These are phyloP conservation scores for Coccomyxa sp. DNA, from an alignment of 139 green algal species.

Conservation along the genomic window DNA sequence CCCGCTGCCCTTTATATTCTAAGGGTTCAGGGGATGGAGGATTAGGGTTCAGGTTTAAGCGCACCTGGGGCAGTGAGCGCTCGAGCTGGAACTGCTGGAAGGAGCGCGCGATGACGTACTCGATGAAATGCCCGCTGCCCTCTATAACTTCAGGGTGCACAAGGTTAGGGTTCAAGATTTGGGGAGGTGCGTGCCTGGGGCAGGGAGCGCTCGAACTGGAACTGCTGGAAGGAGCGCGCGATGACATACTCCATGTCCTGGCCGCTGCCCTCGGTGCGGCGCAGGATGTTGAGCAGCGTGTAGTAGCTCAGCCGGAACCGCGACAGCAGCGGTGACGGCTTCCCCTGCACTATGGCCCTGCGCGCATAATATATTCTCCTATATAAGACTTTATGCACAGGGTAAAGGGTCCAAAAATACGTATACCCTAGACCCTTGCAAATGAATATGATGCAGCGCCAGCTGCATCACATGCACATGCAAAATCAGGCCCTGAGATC, in stretches of 20 bases:
- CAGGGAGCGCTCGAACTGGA: conserved; percentile 74
- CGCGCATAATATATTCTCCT: too few relatives aligned
- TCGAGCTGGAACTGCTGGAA: conserved; percentile 96
- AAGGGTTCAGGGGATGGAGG: too few relatives aligned
- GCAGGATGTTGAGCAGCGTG: conserved; percentile 90
- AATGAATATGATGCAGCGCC: too few relatives aligned
- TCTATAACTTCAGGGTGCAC: too few relatives aligned
- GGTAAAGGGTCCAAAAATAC: too few relatives aligned
- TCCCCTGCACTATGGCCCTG: conserved; percentile 51
- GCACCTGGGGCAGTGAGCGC: conserved; percentile 47
- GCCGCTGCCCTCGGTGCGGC: conserved; percentile 67
- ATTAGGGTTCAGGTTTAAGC: too few relatives aligned
- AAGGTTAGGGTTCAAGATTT: too few relatives aligned
- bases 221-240: conserved; percentile 87
- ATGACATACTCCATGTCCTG: conserved; percentile 87
- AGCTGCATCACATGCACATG: too few relatives aligned
- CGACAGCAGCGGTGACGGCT: conserved; percentile 57
- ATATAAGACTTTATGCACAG: too few relatives aligned
- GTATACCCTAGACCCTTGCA: too few relatives aligned
- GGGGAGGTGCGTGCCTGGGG: conserved; percentile 35
- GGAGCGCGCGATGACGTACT: conserved; percentile 83
- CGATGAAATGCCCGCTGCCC: conserved; percentile 66
- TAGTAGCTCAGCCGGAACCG: conserved; percentile 89
- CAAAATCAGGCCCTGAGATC: too few relatives aligned
- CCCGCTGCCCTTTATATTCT: too few relatives aligned